Evolutionary conservation across 2,329 filamentous ascomycete species (phyloP).

Genomic region (Arthrobotrys pseudoclavata): DNA sequence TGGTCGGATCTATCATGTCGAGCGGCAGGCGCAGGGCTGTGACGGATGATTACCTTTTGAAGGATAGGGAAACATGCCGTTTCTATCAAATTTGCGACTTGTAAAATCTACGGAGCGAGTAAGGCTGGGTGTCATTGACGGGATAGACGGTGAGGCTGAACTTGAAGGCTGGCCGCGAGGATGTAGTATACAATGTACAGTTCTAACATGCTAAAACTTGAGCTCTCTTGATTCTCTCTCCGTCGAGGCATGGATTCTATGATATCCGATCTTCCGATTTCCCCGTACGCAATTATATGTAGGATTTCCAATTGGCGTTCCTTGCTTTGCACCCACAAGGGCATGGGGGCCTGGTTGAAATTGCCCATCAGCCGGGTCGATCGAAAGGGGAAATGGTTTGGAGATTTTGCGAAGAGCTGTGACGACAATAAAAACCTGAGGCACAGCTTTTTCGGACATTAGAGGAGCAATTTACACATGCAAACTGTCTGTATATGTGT

Average conservation of each 20-base stretch:
- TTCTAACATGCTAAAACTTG: background rate
- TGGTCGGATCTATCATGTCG: background rate
- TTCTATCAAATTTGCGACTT: background rate
- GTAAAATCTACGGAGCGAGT: no score
- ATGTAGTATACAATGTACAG: no score
- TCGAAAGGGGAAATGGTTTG: conserved; percentile 41
- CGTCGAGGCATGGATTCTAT: conserved; percentile 33
- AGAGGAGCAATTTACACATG: conserved; percentile 8
- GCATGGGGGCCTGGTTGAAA: conserved; percentile 14
- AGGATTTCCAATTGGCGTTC: conserved; percentile 31
- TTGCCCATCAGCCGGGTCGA: conserved; percentile 32
- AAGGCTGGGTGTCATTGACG: background rate
- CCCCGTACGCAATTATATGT: conserved; percentile 15
- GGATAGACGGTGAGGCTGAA: conserved; percentile 44
- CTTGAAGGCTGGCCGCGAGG: background rate
- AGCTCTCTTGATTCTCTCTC: conserved; percentile 9
- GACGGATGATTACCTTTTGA: no score
- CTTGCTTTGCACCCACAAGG: conserved; percentile 11
- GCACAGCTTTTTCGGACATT: conserved; percentile 11
- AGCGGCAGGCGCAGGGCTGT: no score
- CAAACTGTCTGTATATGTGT: background rate
- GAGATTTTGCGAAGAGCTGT: background rate
- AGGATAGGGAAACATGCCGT: background rate
- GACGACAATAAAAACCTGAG: background rate
- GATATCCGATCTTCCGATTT: conserved; percentile 52